Conservation (phyloP, 257 asterid species). For the Rhazya stricta region DNA sequence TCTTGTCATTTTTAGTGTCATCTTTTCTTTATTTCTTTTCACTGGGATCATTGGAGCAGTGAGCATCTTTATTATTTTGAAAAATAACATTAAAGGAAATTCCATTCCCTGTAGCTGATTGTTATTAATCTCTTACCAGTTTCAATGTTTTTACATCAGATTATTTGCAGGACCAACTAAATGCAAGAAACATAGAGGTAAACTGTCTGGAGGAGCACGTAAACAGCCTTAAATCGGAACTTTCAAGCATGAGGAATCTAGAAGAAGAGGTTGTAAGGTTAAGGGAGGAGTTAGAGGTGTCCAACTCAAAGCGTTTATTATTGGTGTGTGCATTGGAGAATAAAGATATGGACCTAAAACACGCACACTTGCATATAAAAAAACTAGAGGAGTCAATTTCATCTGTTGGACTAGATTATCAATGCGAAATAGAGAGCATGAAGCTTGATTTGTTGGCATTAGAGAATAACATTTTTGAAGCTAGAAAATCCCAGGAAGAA, state of each 20-base stretch:
- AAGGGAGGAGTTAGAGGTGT: constrained; percentile 45
- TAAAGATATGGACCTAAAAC: constrained; percentile 41
- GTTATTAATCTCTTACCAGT: constrained; percentile 17
- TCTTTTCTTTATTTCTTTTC: background rate
- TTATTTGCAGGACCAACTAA: constrained; percentile 88
- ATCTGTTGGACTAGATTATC: constrained; percentile 67
- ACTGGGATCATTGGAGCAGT: background rate
- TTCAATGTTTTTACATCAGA: constrained; percentile 43
- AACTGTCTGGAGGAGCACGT: constrained; percentile 44
- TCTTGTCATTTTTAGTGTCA: background rate
- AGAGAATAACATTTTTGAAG: constrained; percentile 56
- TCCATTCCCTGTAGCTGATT: constrained; percentile 6
- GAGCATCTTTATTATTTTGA: background rate
- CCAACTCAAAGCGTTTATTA: constrained; percentile 42
- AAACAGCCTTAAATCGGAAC: constrained; percentile 49
- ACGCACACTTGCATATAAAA: constrained; percentile 38
- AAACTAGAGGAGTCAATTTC: constrained; percentile 72
- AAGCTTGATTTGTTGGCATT: constrained; percentile 57
- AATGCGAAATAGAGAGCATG: constrained; percentile 83
- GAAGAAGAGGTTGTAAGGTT: constrained; percentile 46
- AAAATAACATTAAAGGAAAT: background rate
- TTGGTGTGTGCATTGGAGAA: constrained; percentile 51
- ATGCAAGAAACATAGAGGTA: constrained; percentile 48
- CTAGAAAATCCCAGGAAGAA: constrained; percentile 49
- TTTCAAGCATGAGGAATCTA: constrained; percentile 37